Base-by-base conservation (phyloP, 116 monocot genomes). In the Posidonia oceanica region DNA sequence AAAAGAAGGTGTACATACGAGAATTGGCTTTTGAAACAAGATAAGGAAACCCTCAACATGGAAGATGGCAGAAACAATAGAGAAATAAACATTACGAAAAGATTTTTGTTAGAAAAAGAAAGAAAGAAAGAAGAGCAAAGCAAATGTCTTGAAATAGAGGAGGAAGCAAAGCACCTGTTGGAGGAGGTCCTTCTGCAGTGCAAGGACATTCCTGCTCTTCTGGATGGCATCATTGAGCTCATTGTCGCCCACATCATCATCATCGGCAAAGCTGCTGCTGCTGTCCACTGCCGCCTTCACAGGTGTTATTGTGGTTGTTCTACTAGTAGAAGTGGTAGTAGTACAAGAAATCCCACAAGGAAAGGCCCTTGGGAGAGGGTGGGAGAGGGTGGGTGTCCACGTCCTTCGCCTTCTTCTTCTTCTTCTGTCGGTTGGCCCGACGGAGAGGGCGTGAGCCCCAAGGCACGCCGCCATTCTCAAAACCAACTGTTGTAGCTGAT, bases 151-250 rank as follows among this genome's bases (percentile, higher is more conserved):
- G n/a, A 18, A 64, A 40, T 14, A 18, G 14, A 16, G 64, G 36
- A 64, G 14, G 41, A 40, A 64, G 7, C 3, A 3, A 38, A 58
- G 53, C 14, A 91, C 91, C 87, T 81, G 73, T 20, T 73, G 54
- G 59, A 87, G 74, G 5, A 87, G 53, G 57, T 74, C 75, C 75
- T 75, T 85, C 69, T 87, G 87, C 68, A 69, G 64, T 66, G 72
- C 72, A 14, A 82, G 70, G 23, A 80, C 80, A 59, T 87, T 75
- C 74, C 76, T 84, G 69, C 84, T 82, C 74, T 80, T 80, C 54
- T 76, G 68, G 54, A 87, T 83, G 61, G 84, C 72, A 16, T 73
- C 79, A 59, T 76, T 73, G 6, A 87, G 67, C 37, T 69, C 58
- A 12, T 44, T 21, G 16, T 52, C 63, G 8, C 64, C 55, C 38